Conservation (phyloP, 352 stramenopile genomes). For the Pythium chondricola region DNA sequence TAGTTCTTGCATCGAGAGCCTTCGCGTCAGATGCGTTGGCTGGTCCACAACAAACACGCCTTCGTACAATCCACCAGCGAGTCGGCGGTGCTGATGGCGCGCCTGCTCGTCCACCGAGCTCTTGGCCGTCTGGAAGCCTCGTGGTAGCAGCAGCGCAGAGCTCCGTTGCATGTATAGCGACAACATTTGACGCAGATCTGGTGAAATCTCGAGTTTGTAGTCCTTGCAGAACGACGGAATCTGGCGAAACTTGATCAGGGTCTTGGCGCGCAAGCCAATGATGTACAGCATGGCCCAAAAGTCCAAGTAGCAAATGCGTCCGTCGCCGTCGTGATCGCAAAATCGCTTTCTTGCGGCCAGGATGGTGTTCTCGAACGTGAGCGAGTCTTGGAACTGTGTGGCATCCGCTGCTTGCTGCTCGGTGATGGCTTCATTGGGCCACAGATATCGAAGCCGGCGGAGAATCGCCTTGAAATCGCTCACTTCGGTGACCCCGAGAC, state of each 20-base stretch:
- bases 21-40: conserved; percentile 6
- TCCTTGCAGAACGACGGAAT: conserved; percentile 67
- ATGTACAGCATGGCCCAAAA: conserved; percentile 85
- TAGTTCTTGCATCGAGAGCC: conserved; percentile 42
- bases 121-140: conserved; percentile 41
- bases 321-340: conserved; percentile 45
- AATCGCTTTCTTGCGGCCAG: conserved; percentile 40
- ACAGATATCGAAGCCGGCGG: conserved; percentile 54
- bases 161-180: conserved; percentile 56
- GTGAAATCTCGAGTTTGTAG: conserved; percentile 71
- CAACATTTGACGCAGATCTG: conserved; percentile 36
- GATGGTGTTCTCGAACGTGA: conserved; percentile 52
- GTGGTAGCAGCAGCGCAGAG: conserved; percentile 46
- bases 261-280: conserved; percentile 42
- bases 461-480: conserved; percentile 51
- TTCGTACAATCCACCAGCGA: conserved; percentile 11
- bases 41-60: conserved; percentile 16
- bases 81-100: conserved; percentile 6
- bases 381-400: conserved; percentile 22
- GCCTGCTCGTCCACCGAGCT: conserved; percentile 34
- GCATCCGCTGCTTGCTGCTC: conserved; percentile 25
- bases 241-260: conserved; percentile 55
- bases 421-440: conserved; percentile 39
- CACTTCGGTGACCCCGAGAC: conserved; percentile 34
- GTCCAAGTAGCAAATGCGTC: conserved; percentile 69